A percentile compares a stretch with the other conserved stretches of the same genome.
These are phyloP conservation scores for Lobosporangium transversale DNA, from an alignment of 192 early-diverging fungal species.

Conservation along the genomic window DNA sequence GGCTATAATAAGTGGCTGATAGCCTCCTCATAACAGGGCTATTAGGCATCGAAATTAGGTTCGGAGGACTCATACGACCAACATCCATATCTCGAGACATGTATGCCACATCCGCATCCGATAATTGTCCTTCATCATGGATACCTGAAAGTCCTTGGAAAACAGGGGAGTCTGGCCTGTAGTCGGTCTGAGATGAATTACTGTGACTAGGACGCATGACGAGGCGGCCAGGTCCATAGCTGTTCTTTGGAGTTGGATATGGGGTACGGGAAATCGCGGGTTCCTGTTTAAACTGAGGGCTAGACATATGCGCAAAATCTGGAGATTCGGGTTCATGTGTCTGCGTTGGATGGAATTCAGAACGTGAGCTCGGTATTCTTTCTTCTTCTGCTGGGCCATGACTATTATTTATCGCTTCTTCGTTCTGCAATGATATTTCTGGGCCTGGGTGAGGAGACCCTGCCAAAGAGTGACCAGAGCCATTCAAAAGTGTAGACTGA, in stretches of 20 bases:
- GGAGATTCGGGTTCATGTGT: neutral
- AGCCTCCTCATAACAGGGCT: constrained; percentile 25
- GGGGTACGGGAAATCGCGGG: constrained; percentile 13
- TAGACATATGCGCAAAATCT: neutral
- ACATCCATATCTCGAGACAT: constrained; percentile 50
- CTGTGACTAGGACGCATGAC: constrained; percentile 9
- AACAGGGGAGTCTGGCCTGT: constrained; percentile 44
- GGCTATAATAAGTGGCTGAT: constrained; percentile 16
- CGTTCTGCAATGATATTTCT: neutral
- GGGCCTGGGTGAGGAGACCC: neutral
- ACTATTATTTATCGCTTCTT: neutral
- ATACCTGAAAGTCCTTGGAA: constrained; percentile 42
- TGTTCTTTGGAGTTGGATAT: constrained; percentile 32
- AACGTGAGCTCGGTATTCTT: neutral
- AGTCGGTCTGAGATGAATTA: constrained; percentile 1
- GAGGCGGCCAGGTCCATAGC: constrained; percentile 3
- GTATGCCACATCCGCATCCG: constrained; percentile 49
- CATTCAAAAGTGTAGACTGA: neutral
- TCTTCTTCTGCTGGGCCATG: neutral
- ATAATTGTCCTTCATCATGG: constrained; percentile 36
- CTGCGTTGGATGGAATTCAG: neutral
- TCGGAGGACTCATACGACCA: constrained; percentile 11
- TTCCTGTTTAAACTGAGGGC: neutral
- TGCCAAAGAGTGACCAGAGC: neutral
- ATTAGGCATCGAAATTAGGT: constrained; percentile 5